Evolutionary conservation across 495 filamentous ascomycete genomes (phyloP), one percentile per base, ranked within the genome.

Genomic region (Xylaria sp.): DNA sequence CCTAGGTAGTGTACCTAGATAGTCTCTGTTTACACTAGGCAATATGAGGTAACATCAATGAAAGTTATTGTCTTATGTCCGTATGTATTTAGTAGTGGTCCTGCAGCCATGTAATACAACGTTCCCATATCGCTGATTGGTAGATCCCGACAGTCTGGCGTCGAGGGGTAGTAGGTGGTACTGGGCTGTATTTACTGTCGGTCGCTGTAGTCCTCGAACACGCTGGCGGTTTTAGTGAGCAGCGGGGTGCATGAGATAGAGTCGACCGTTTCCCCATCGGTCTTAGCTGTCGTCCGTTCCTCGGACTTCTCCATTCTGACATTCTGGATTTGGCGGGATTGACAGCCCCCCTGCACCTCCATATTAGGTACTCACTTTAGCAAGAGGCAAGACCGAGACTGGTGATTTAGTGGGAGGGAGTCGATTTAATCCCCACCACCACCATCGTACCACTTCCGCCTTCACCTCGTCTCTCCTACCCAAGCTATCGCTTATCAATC

Each of bases 341-440:
- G 37, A n/a, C 58, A 8, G 21, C 6, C 35, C 57, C 33, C 19
- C 21, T 24, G 9, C 15, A 31, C 37, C 40, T 35, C 66, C 46
- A 68, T 50, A 67, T 57, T 43, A 59, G 31, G 31, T 58, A 35
- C 24, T 24, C 14, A 53, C 12, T 21, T 58, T 44, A 68, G 12
- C 35, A 68, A 19, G 15, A 58, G 44, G 44, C 44, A 65, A 29
- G 43, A 24, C 43, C 44, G 44, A 65, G 15, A n/a, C 62, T 44
- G 62, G 62, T 24, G 24, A 1, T 52, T 24, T 46, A n/a, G n/a
- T 24, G 43, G 2, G 44, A 35, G n/a, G n/a, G 44, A 53, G 19
- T 55, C 48, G 48, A n/a, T 43, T 21, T 33, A 33, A 67, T 55
- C 48, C 66, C 65, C 65, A 58, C 65, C 66, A 58, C 65, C 66